Evolutionary conservation across 345 rosid genomes (phyloP).

Genomic region (Eucalyptus cloeziana): DNA sequence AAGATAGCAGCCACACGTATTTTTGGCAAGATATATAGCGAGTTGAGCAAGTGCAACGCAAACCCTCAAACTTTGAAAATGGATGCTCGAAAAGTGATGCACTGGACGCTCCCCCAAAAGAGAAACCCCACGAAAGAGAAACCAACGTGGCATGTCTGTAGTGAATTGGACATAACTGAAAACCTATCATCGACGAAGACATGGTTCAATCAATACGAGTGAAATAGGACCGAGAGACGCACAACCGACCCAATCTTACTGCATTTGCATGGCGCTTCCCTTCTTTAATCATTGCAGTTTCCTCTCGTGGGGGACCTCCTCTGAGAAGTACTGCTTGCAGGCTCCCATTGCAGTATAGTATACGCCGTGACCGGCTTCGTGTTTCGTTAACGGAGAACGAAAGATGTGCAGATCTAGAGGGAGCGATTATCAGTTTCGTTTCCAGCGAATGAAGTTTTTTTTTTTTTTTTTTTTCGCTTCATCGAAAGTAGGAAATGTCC

Average conservation of each 20-base stretch:
- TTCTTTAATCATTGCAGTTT: not conserved
- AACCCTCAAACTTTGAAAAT: too few relatives aligned
- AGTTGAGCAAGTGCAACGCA: too few relatives aligned
- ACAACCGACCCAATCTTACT: not conserved
- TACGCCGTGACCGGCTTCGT: not conserved
- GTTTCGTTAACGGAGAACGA: not conserved
- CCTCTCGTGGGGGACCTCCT: not conserved
- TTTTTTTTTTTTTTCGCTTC: not conserved
- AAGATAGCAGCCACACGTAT: too few relatives aligned
- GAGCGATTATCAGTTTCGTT: not conserved
- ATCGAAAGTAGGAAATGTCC: not conserved
- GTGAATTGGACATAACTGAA: not conserved
- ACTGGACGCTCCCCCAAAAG: too few relatives aligned
- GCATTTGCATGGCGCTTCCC: not conserved
- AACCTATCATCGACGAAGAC: not conserved
- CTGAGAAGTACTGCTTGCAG: not conserved
- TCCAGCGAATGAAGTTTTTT: not conserved
- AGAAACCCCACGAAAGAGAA: too few relatives aligned
- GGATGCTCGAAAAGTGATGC: too few relatives aligned
- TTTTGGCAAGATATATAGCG: too few relatives aligned
- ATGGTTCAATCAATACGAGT: not conserved
- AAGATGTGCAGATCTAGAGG: not conserved
- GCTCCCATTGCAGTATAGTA: not conserved
- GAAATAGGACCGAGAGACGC: not conserved
- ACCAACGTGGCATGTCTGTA: too few relatives aligned